Conservation (phyloP, 2,329 filamentous ascomycete species). For the Venturia aucupariae region DNA sequence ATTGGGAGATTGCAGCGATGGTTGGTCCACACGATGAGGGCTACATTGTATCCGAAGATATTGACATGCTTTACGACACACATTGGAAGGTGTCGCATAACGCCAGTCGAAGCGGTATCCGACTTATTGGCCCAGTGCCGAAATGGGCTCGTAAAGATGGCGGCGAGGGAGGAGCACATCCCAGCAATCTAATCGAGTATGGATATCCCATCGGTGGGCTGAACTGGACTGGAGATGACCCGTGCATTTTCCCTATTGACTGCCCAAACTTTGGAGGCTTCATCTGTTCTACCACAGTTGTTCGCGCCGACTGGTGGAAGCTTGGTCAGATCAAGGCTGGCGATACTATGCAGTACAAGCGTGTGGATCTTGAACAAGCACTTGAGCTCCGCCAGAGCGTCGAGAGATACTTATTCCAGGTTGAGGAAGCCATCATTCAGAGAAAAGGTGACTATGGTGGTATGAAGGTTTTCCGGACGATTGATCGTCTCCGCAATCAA, state of each 20-base stretch:
- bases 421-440: constrained; percentile 28
- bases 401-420: constrained; percentile 35
- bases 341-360: constrained; percentile 42
- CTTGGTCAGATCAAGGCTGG: constrained; percentile 53
- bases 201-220: constrained; percentile 50
- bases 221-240: constrained; percentile 54
- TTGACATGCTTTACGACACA: constrained; percentile 46
- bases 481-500: not conserved
- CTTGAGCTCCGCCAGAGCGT: constrained; percentile 35
- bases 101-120: constrained; percentile 49
- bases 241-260: constrained; percentile 51
- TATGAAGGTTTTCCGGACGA: not conserved
- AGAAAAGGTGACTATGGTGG: not conserved
- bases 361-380: constrained; percentile 44
- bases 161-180: constrained; percentile 55
- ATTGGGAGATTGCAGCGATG: constrained; percentile 45
- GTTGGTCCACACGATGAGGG: constrained; percentile 48
- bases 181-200: constrained; percentile 43
- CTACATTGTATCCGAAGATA: constrained; percentile 29
- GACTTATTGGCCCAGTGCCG: constrained; percentile 49
- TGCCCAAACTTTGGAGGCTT: constrained; percentile 54
- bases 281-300: constrained; percentile 45
- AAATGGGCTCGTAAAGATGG: constrained; percentile 51
- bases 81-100: constrained; percentile 55
- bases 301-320: constrained; percentile 52